A percentile compares a stretch with the other conserved stretches of the same genome.
Evolutionary conservation across 164 flowering plant species (phyloP).

Genomic region (Liriodendron chinense): DNA sequence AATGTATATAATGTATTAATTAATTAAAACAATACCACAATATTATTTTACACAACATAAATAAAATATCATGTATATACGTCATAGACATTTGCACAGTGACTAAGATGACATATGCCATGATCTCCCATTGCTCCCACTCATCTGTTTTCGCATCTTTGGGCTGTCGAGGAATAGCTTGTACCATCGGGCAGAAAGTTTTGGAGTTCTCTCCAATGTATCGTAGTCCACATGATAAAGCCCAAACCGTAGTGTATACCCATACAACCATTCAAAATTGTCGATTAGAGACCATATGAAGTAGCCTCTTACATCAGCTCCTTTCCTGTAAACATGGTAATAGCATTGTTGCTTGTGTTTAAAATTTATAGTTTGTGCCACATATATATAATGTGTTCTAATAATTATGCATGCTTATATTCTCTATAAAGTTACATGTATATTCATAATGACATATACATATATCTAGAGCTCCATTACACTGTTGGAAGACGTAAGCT

Average conservation of each 20-base stretch:
- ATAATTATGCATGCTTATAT: no score
- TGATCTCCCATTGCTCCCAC: neutral
- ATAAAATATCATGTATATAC: no score
- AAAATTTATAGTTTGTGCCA: neutral
- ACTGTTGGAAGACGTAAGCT: no score
- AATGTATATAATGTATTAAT: no score
- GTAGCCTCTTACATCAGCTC: conserved; percentile 17
- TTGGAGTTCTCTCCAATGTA: conserved; percentile 31
- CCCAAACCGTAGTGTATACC: conserved; percentile 31
- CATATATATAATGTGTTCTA: no score
- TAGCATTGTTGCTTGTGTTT: no score
- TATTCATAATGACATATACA: no score
- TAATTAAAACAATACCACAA: no score
- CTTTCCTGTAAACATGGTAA: conserved; percentile 2
- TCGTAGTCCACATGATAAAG: conserved; percentile 30
- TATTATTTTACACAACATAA: no score
- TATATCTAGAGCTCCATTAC: no score
- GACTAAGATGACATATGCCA: neutral
- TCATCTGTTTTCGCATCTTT: neutral
- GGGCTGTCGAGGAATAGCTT: conserved; percentile 17
- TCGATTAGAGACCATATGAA: conserved; percentile 41
- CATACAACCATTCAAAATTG: conserved; percentile 39
- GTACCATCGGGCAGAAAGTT: conserved; percentile 44
- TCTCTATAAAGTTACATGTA: no score
- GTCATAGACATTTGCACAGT: neutral